These are phyloP conservation scores for Fusarium udum DNA, from an alignment of 2,329 filamentous ascomycete genomes.

Conservation along the genomic window DNA sequence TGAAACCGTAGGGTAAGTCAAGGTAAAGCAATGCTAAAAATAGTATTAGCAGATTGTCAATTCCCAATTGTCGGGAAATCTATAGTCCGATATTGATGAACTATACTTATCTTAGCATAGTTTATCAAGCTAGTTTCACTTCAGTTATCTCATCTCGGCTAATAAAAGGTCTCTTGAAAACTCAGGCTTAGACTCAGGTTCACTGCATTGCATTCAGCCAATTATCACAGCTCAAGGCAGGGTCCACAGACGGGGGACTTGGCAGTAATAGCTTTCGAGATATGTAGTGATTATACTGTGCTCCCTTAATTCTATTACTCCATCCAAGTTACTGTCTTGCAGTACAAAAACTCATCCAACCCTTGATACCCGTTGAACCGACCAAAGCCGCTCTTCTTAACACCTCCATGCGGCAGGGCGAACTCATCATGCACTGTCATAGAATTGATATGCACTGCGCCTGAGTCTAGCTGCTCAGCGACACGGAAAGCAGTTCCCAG, in stretches of 20 bases:
- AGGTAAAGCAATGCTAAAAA: not conserved
- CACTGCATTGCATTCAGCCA: not conserved
- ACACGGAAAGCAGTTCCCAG: not conserved
- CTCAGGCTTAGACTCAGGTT: not conserved
- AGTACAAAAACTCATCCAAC: not conserved
- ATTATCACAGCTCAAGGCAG: not conserved
- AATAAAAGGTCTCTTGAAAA: accelerated
- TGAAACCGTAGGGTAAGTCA: not conserved
- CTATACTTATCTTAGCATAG: not conserved
- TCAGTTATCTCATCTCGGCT: not conserved
- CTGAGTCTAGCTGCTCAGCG: not conserved
- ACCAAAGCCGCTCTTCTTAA: not conserved
- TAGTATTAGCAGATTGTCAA: not conserved
- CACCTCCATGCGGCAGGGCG: not conserved
- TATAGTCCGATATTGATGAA: not conserved
- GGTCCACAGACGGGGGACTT: not conserved
- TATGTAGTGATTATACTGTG: not conserved
- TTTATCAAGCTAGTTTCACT: not conserved
- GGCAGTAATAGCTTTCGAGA: too few species aligned
- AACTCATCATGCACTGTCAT: constrained; percentile 1
- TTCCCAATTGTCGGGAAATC: not conserved
- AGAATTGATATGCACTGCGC: not conserved
- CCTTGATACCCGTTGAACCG: not conserved
- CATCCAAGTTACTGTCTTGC: not conserved
- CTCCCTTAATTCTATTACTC: not conserved